Evolutionary conservation across 2,329 filamentous ascomycete genomes (phyloP).

Genomic region (Hypoxylon sp.): DNA sequence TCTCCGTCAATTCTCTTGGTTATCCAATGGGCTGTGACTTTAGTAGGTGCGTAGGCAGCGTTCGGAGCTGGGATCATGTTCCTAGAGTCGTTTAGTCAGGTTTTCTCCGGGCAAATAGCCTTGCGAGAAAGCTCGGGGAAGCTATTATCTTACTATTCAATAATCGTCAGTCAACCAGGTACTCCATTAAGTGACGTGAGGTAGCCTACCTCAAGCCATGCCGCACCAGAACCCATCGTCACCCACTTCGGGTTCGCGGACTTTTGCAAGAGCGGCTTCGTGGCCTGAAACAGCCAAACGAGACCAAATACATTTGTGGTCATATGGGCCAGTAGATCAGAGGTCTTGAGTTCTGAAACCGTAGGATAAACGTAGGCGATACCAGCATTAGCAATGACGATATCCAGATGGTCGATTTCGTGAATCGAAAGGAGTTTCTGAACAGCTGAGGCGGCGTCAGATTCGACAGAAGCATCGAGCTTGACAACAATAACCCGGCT

Average conservation of each 20-base stretch:
- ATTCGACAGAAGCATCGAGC: constrained; percentile 58
- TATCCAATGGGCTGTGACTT: constrained; percentile 57
- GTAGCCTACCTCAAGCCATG: constrained; percentile 24
- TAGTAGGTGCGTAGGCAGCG: constrained; percentile 62
- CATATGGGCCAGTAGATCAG: constrained; percentile 58
- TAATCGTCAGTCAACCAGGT: background rate
- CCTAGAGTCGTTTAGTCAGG: constrained; percentile 14
- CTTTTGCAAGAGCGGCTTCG: constrained; percentile 57
- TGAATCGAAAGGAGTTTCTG: constrained; percentile 52
- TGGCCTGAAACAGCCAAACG: constrained; percentile 62
- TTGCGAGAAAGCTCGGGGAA: background rate
- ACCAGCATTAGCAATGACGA: constrained; percentile 69
- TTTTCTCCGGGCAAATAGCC: background rate
- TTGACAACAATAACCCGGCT: constrained; percentile 60
- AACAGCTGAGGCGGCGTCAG: constrained; percentile 56
- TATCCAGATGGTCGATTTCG: constrained; percentile 62
- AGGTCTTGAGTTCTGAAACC: constrained; percentile 54
- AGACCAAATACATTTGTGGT: constrained; percentile 61
- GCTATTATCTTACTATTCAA: background rate
- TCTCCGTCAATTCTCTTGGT: constrained; percentile 53
- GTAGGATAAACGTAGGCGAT: constrained; percentile 55
- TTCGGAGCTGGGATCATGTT: constrained; percentile 50
- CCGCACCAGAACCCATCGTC: constrained; percentile 56
- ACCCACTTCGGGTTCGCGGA: constrained; percentile 56
- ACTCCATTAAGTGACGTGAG: background rate